Percentiles rank a stretch among this genome's conserved stretches.
Conservation (phyloP, 2,329 filamentous ascomycete genomes). For the Fusarium brevicatenulatum region DNA sequence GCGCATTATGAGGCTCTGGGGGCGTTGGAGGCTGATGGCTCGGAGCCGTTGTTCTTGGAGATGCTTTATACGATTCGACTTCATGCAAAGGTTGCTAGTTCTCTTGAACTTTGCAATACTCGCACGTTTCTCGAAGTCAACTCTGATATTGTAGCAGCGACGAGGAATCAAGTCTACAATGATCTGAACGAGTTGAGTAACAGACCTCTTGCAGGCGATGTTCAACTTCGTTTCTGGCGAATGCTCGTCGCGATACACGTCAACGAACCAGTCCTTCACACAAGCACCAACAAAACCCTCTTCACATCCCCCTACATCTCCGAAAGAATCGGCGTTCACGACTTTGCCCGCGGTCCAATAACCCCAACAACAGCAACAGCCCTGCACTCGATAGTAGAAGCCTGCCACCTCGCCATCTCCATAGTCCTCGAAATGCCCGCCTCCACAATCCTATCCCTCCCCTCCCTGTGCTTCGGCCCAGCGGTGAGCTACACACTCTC, state of each 20-base stretch:
- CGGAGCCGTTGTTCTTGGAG: constrained; percentile 17
- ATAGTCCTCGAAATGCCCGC: constrained; percentile 14
- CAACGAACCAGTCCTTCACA: constrained; percentile 24
- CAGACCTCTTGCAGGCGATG: constrained; percentile 9
- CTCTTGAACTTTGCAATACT: constrained; percentile 10
- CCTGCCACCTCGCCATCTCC: constrained; percentile 22
- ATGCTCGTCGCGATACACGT: constrained; percentile 7
- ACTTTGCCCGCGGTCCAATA: constrained; percentile 13
- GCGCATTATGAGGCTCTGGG: constrained; percentile 18
- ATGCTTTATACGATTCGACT: constrained; percentile 12
- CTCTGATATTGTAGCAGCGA: not conserved
- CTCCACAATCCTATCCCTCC: constrained; percentile 9
- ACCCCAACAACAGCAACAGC: constrained; percentile 1
- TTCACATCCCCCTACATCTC: constrained; percentile 23
- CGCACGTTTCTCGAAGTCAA: constrained; percentile 3
- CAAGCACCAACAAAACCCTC: constrained; percentile 22
- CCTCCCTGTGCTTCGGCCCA: constrained; percentile 27
- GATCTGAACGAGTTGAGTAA: not conserved
- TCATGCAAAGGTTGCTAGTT: constrained; percentile 1
- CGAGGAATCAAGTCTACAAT: not conserved
- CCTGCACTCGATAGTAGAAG: constrained; percentile 16
- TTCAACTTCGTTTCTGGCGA: constrained; percentile 24
- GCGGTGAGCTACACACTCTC: constrained; percentile 28
- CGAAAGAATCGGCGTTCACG: constrained; percentile 19
- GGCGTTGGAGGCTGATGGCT: not conserved